Evolutionary conservation across 225 moss, liverwort and hornwort genomes (phyloP), one percentile per base, ranked within the genome.

Genomic region (Takakia lepidozioides): DNA sequence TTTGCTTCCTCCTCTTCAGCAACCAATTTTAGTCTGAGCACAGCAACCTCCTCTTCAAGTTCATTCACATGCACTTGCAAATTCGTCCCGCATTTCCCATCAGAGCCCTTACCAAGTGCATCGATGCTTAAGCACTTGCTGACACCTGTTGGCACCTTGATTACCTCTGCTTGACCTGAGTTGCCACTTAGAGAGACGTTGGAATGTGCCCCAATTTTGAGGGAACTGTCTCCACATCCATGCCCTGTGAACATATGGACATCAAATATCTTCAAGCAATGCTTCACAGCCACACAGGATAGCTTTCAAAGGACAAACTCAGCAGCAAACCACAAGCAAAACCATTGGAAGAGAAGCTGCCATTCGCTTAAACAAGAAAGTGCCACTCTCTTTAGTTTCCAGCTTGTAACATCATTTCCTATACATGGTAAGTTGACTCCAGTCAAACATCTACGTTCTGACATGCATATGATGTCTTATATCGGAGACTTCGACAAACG

Each of bases 1-100:
- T 69, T 70, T 26, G 66, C 74, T 67, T 79, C 79, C 26, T 73
- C 74, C 51, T 79, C 79, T 54, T 79, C 79, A 27, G 52, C 57
- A 2, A 73, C 54, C 34, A 79, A 70, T 22, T 73, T 54, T 60
- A 60, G 66, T 17, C 70, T 62, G 42, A 79, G 79, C 2, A 66
- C 69, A 38, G 70, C 74, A 41, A 79, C 62, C 63, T 74, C 74
- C 47, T 70, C 79, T 50, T 74, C 66, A 1, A 74, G 53, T 45
- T 79, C 79, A 54, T 79, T 73, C 42, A 79, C 70, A 17, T 79
- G 73, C 8, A 73, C 70, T 13, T 66, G 74, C 46, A 63, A 66
- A 43, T 49, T 64, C 29, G 74, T 6, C 27, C 74, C 79, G 25
- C 62, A 41, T 29, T 37, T 70, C 37, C 34, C 56, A 49, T 74